A percentile compares a stretch with the other conserved stretches of the same genome.
These are phyloP conservation scores for Fomitopsis palustris DNA, from an alignment of 1,284 basidiomycete genomes.

Conservation along the genomic window DNA sequence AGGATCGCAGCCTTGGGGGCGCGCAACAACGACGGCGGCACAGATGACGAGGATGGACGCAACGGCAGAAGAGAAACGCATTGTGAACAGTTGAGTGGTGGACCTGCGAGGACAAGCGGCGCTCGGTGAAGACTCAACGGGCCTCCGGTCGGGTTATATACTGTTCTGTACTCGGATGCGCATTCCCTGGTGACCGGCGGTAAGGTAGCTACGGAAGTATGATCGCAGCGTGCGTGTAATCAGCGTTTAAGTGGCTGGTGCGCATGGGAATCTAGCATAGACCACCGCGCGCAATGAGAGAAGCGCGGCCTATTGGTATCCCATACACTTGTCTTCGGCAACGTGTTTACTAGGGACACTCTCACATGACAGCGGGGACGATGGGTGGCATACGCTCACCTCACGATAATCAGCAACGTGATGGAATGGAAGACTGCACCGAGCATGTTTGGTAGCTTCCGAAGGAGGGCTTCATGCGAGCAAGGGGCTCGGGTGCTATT, in stretches of 20 bases:
- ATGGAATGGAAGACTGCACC: neutral
- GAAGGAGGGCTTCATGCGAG: neutral
- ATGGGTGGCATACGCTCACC: neutral
- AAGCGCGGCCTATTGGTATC: neutral
- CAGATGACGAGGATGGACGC: neutral
- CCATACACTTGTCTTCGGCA: neutral
- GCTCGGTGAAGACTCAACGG: neutral
- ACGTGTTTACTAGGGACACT: neutral
- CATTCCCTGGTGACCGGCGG: neutral
- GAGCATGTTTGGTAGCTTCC: neutral
- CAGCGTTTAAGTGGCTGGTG: neutral
- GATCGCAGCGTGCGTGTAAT: neutral
- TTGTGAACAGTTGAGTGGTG: neutral
- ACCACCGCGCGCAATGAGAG: neutral
- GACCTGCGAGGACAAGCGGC: neutral
- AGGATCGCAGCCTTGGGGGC: neutral
- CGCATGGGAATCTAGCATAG: neutral
- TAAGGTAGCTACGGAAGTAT: neutral
- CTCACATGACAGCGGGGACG: neutral
- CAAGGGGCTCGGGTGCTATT: neutral
- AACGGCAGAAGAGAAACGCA: neutral
- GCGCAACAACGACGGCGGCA: neutral
- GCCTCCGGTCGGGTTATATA: neutral
- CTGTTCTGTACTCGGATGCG: neutral
- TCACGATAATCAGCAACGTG: neutral